Conservation (phyloP, 1,284 basidiomycete genomes). For the Bjerkandera adusta region DNA sequence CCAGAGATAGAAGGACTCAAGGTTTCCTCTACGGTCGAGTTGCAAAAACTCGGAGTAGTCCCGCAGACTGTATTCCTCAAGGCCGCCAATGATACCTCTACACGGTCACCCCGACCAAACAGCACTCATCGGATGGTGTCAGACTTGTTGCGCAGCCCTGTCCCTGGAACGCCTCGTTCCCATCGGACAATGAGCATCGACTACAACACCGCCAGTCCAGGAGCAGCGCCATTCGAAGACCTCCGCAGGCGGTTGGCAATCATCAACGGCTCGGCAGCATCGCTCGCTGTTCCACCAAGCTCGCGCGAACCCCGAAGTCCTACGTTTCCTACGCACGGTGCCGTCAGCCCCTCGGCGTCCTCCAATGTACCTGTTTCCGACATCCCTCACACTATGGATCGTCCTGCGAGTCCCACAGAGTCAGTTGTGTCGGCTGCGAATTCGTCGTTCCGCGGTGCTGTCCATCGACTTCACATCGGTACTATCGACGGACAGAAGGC, state of each 20-base stretch:
- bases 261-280: constrained; percentile 67
- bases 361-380: constrained; percentile 35
- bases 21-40: constrained; percentile 63
- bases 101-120: constrained; percentile 35
- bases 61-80: constrained; percentile 95
- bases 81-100: constrained; percentile 42
- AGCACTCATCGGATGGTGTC: constrained; percentile 36
- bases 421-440: constrained; percentile 69
- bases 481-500: constrained; percentile 75
- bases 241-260: constrained; percentile 66
- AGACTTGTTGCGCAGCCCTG: constrained; percentile 37
- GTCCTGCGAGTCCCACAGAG: constrained; percentile 71
- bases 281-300: constrained; percentile 45
- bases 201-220: constrained; percentile 26
- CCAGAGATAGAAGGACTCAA: constrained; percentile 65
- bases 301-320: constrained; percentile 44
- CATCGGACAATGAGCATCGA: constrained; percentile 47
- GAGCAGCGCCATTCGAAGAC: constrained; percentile 70
- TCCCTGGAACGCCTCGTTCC: constrained; percentile 44
- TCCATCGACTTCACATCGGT: constrained; percentile 63
- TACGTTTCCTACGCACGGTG: constrained; percentile 30
- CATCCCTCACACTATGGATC: constrained; percentile 39
- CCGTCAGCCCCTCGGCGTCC: constrained; percentile 26
- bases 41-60: constrained; percentile 86
- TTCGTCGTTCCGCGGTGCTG: constrained; percentile 52